Conservation (phyloP, 345 rosid genomes). For the Hibiscus mutabilis region DNA sequence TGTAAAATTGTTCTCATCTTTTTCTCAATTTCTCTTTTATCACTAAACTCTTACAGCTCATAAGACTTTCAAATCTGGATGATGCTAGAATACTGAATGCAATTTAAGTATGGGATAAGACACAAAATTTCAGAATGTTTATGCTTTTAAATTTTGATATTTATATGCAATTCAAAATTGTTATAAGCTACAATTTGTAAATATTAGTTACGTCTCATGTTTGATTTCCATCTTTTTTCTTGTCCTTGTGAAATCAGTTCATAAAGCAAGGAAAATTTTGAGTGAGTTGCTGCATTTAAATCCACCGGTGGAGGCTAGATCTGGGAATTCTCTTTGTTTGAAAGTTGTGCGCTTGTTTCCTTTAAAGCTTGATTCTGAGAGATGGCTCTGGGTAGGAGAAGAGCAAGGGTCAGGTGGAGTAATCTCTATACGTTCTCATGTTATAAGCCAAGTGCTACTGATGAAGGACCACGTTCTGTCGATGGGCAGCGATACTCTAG, state of each 20-base stretch:
- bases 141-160: neutral
- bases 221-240: conserved; percentile 1
- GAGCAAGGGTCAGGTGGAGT: conserved; percentile 77
- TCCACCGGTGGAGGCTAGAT: conserved; percentile 12
- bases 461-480: conserved; percentile 48
- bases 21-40: neutral
- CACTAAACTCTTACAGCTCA: neutral
- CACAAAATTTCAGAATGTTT: conserved; percentile 5
- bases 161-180: neutral
- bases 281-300: conserved; percentile 4
- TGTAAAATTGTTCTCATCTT: conserved; percentile 12
- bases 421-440: conserved; percentile 81
- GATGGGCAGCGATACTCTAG: conserved; percentile 69
- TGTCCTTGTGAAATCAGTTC: conserved; percentile 18
- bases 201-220: conserved; percentile 8
- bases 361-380: conserved; percentile 15
- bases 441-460: conserved; percentile 39
- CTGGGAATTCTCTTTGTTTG: conserved; percentile 15
- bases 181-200: conserved; percentile 9
- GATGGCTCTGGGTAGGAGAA: conserved; percentile 77
- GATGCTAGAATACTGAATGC: neutral
- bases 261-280: conserved; percentile 17
- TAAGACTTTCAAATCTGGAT: conserved; percentile 2
- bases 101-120: conserved; percentile 4
- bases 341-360: conserved; percentile 15